Percentiles rank a stretch among this genome's conserved stretches.
Conservation (phyloP, 257 asterid species). For the Knoxia roxburghii region DNA sequence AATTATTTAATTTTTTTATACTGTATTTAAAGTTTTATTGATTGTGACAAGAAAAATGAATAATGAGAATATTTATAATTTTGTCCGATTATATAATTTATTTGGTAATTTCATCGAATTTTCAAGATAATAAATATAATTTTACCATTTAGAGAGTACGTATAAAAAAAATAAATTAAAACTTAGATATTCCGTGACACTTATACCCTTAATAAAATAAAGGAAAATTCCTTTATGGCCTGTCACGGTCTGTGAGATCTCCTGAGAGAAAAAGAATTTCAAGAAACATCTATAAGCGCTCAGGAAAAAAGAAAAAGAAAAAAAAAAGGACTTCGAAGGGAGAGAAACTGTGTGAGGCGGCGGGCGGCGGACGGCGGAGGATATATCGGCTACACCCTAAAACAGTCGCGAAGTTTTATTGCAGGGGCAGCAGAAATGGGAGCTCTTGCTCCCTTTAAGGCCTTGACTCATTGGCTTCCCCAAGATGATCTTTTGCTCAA, state of each 20-base stretch:
- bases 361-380: slow-evolving; percentile 1
- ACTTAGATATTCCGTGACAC: too few species aligned
- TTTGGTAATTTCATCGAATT: too few species aligned
- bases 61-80: too few species aligned
- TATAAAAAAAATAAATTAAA: not conserved
- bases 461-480: slow-evolving; percentile 45
- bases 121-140: not conserved
- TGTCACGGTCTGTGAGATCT: not conserved
- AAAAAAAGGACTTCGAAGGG: not conserved
- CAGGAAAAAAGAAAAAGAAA: too few species aligned
- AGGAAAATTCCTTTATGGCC: not conserved
- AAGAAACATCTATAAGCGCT: not conserved
- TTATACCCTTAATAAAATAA: not conserved
- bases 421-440: slow-evolving; percentile 50
- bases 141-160: not conserved
- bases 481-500: slow-evolving; percentile 60
- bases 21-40: too few species aligned
- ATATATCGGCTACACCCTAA: not conserved
- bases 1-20: too few species aligned
- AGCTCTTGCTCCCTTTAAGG: slow-evolving; percentile 52
- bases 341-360: slow-evolving; percentile 9
- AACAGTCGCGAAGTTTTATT: slow-evolving; percentile 1
- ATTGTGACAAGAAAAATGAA: too few species aligned
- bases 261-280: not conserved
- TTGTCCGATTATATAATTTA: too few species aligned